These are phyloP conservation scores for Salvia splendens DNA, from an alignment of 257 asterid genomes.

Conservation along the genomic window DNA sequence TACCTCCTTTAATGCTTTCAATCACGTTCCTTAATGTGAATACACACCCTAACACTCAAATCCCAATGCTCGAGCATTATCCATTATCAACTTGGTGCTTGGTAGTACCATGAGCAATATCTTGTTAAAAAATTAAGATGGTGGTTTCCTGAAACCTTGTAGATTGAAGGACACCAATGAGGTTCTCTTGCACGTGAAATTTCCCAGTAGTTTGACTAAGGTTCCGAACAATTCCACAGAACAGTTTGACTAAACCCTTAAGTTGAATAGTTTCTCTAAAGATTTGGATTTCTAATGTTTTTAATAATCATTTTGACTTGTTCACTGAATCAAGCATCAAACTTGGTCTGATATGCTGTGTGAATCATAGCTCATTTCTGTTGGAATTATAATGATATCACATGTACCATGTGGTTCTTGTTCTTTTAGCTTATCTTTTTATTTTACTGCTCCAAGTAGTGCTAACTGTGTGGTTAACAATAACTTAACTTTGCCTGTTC, in stretches of 20 bases:
- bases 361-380: slow-evolving; percentile 21
- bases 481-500: slow-evolving; percentile 25
- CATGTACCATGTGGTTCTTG: background rate
- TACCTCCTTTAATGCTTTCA: slow-evolving; percentile 5
- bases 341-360: slow-evolving; percentile 14
- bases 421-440: slow-evolving; percentile 17
- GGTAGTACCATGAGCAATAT: slow-evolving; percentile 6
- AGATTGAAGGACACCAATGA: slow-evolving; percentile 16
- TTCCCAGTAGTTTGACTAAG: slow-evolving; percentile 13
- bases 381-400: slow-evolving; percentile 15
- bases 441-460: slow-evolving; percentile 18
- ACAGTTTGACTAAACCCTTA: too few relatives aligned
- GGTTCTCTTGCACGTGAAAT: background rate
- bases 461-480: slow-evolving; percentile 14
- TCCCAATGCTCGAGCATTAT: slow-evolving; percentile 4
- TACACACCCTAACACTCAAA: slow-evolving; percentile 8
- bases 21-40: background rate
- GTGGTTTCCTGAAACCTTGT: slow-evolving; percentile 9
- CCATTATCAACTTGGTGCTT: background rate
- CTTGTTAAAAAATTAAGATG: background rate
- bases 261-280: slow-evolving; percentile 10
- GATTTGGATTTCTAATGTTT: background rate
- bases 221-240: slow-evolving; percentile 19
- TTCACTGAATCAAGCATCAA: slow-evolving; percentile 7
- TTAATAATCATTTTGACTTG: background rate